Evolutionary conservation across 441 rosid species (phyloP).

Genomic region (Sinapis alba): DNA sequence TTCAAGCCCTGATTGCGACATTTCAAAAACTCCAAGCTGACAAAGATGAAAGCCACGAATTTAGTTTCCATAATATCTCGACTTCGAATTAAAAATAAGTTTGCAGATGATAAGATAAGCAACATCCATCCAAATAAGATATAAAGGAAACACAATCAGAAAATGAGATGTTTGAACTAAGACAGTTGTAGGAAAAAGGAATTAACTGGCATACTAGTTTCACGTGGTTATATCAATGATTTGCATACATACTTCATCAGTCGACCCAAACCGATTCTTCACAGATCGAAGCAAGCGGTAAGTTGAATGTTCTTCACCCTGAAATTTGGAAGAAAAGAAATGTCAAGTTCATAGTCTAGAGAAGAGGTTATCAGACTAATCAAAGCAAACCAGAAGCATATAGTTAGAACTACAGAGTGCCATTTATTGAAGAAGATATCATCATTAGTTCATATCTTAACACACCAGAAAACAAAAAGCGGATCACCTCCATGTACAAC

Average conservation of each 20-base stretch:
- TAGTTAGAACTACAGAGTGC: not conserved
- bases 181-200: not conserved
- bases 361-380: conserved; percentile 2
- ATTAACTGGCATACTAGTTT: not conserved
- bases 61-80: conserved; percentile 9
- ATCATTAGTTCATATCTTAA: conserved; percentile 4
- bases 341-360: conserved; percentile 1
- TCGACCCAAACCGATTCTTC: conserved; percentile 95
- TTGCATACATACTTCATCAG: conserved; percentile 73
- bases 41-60: conserved; percentile 30
- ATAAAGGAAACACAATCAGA: conserved; percentile 7
- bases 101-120: not conserved
- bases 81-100: not conserved
- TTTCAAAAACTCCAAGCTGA: conserved; percentile 97
- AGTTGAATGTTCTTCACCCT: conserved; percentile 90
- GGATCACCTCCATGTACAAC: conserved; percentile 89
- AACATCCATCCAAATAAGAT: conserved; percentile 13
- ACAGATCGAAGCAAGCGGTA: conserved; percentile 93
- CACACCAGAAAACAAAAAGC: conserved; percentile 32
- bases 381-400: conserved; percentile 12
- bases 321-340: conserved; percentile 28
- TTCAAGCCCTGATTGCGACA: conserved; percentile 78
- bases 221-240: not conserved
- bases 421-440: conserved; percentile 1
- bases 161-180: conserved; percentile 7